Evolutionary conservation across 768 basidiomycete genomes (phyloP).

Genomic region (Lactarius sp.): DNA sequence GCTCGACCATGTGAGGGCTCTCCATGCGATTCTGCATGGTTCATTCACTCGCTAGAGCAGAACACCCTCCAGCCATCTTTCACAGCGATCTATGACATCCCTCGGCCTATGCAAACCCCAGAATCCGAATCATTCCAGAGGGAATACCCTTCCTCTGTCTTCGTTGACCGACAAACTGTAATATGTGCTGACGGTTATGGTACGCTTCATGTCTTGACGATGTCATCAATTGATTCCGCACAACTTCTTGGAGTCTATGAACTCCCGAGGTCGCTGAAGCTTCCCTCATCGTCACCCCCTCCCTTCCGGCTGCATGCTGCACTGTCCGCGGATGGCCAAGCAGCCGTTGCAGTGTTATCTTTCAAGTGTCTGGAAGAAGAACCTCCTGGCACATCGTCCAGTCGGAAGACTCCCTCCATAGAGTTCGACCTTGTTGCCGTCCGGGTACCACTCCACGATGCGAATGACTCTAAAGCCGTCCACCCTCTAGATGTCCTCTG

Average conservation of each 20-base stretch:
- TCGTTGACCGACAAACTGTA: slow-evolving; percentile 45
- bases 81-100: slow-evolving; percentile 54
- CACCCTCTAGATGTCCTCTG: slow-evolving; percentile 53
- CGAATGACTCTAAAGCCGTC: slow-evolving; percentile 32
- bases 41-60: slow-evolving; percentile 39
- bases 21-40: slow-evolving; percentile 13
- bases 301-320: slow-evolving; percentile 47
- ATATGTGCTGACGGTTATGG: slow-evolving; percentile 70
- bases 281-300: slow-evolving; percentile 30
- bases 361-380: slow-evolving; percentile 41
- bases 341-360: slow-evolving; percentile 48
- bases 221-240: slow-evolving; percentile 39
- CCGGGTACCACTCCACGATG: slow-evolving; percentile 43
- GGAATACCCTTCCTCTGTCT: slow-evolving; percentile 73
- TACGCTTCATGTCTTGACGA: slow-evolving; percentile 53
- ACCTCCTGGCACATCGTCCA: background rate
- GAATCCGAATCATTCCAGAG: slow-evolving; percentile 40
- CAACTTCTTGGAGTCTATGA: slow-evolving; percentile 50
- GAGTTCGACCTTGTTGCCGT: slow-evolving; percentile 67
- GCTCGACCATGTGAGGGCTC: slow-evolving; percentile 49
- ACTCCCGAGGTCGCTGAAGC: slow-evolving; percentile 31
- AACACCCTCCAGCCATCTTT: slow-evolving; percentile 47
- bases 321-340: slow-evolving; percentile 35
- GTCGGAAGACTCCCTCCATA: slow-evolving; percentile 30
- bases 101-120: slow-evolving; percentile 44